Evolutionary conservation across 768 basidiomycete species (phyloP), one percentile per base, ranked within the genome.

Genomic region (Rhodotorula toruloides): DNA sequence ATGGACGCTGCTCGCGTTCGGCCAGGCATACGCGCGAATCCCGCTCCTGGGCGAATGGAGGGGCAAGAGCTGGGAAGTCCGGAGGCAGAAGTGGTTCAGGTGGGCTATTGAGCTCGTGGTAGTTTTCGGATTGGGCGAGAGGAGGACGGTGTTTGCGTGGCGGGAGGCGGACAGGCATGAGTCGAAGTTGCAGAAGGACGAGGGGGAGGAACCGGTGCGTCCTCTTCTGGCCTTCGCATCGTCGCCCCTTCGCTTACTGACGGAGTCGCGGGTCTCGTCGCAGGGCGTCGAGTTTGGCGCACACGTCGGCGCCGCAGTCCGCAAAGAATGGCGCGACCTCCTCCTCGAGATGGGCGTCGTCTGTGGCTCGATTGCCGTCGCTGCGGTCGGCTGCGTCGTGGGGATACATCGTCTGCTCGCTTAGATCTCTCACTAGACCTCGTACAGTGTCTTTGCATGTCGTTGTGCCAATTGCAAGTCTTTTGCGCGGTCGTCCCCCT

Each of bases 71-170:
- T 77, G 77, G 77, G 75, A 77, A 57, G 42, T 58, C 19, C 60
- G 73, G 43, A 37, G 77, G 39, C 63, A 73, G 25, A 40, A 16
- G 2, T 63, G 71, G 36, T 73, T 75, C 25, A 46, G 72, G 31
- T 46, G 62, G 52, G 50, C 76, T 9, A 61, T 77, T 14, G 54
- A 65, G 25, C 63, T 77, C 63, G 62, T 77, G 29, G 74, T 77
- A 7, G 71, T 74, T 19, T 76, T 73, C 73, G 74, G 76, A 49
- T 61, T 77, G 6, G 77, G 77, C 0, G 64, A 74, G 42, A 60
- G 68, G 34, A 48, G 77, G 40, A 76, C 74, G 21, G 67, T 61
- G 40, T 77, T 76, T 53, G 72, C 72, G 8, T 69, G 58, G 66
- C 61, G 72, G 42, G 65, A 72, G 32, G 62, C 61, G 31, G 53